Percentiles rank a stretch among this genome's conserved stretches.
Conservation (phyloP, 345 rosid species). For the Lenwebbia sp. region DNA sequence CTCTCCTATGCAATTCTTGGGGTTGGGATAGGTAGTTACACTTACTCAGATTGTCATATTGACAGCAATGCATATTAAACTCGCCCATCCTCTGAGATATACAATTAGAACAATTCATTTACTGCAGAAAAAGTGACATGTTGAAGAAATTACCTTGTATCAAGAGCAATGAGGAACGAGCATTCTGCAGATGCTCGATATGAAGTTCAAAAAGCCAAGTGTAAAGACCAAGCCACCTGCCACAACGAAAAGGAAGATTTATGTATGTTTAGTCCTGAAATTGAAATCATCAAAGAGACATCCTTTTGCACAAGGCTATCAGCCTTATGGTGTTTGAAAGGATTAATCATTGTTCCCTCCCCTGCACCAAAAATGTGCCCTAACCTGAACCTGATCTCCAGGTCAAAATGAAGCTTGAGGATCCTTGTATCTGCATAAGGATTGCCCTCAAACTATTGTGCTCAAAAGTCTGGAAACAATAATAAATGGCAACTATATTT, state of each 20-base stretch:
- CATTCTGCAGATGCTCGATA: not conserved
- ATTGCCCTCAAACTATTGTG: not conserved
- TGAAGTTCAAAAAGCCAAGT: not conserved
- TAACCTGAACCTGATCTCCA: not conserved
- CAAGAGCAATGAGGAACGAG: not conserved
- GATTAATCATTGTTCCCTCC: not conserved
- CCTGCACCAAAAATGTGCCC: not conserved
- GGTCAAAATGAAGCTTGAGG: not conserved
- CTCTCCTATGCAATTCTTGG: not conserved
- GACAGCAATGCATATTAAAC: fast-evolving
- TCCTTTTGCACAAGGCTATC: not conserved
- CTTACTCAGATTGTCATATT: not conserved
- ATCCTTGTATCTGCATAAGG: not conserved
- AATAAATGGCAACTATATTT: not conserved
- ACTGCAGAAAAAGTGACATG: not conserved
- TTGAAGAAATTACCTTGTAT: not conserved
- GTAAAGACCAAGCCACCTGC: not conserved
- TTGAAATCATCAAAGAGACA: not conserved
- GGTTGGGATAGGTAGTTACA: not conserved
- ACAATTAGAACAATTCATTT: not conserved
- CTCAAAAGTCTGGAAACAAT: no score
- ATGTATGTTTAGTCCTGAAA: not conserved
- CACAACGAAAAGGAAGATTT: fast-evolving
- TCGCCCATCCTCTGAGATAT: not conserved
- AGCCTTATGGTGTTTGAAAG: not conserved